Evolutionary conservation across 2,329 filamentous ascomycete species (phyloP), one percentile per base, ranked within the genome.

Genomic region (Fusarium longipes): DNA sequence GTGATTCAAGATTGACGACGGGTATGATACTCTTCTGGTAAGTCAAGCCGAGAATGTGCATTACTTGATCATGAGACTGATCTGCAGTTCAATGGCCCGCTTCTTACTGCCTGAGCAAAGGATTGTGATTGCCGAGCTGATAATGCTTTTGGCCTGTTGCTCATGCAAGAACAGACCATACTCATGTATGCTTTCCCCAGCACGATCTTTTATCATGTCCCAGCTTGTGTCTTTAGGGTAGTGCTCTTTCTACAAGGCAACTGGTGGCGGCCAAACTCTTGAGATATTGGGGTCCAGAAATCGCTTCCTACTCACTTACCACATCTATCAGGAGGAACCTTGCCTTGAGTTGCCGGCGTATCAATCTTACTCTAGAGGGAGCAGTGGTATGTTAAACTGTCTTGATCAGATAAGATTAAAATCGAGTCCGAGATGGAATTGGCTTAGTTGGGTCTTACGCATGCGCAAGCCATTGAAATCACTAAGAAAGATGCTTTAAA

Each of bases 1-100:
- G 49, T 65, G 63, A 61, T 60, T 36, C 32, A 56, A 51, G 33
- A 42, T 44, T 48, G 38, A 44, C 35, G 50, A 36, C 43, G 65
- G 60, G 30, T 45, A 8, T 29, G 15, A 39, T 57, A 44, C 58
- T 8, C 8, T 36, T 45, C 29, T 14, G 22, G 59, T 42, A 50
- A 45, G 15, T 36, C 40, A 36, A 27, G 15, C 59, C 59, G 59
- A 58, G 2, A 6, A 27, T 24, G 39, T 63, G 44, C 58, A 39
- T 57, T 50, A 50, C 24, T 32, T 40, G 20, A 38, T 63, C 60
- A 49, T 36, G 45, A 63, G 44, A 51, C 44, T 39, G 17, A 49
- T 57, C 25, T 58, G 8, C 17, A 29, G 32, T 36, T 32, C 20
- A 17, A 17, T 38, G n/a, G 39, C 42, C 47, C 43, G 51, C 25